Evolutionary conservation across 257 asterid species (phyloP).

Genomic region (Nicotiana benthamiana): DNA sequence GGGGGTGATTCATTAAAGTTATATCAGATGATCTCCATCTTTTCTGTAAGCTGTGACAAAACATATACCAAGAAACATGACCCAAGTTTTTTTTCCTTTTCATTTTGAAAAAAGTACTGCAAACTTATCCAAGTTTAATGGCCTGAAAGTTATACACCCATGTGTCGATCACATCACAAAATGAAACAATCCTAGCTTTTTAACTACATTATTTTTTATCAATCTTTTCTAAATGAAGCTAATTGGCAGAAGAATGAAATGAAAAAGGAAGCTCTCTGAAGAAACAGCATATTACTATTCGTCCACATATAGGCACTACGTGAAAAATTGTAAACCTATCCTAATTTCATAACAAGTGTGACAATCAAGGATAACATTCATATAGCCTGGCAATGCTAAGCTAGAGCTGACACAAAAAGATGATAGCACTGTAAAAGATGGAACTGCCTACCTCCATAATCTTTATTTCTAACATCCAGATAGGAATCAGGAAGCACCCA

Average conservation of each 20-base stretch:
- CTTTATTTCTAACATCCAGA: slow-evolving; percentile 82
- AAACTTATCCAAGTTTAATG: background rate
- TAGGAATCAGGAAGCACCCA: slow-evolving; percentile 99
- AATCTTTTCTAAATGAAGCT: background rate
- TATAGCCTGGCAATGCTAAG: background rate
- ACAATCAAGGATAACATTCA: background rate
- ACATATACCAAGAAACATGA: background rate
- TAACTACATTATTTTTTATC: background rate
- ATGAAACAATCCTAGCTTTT: background rate
- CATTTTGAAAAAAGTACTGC: background rate
- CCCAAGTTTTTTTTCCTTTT: background rate
- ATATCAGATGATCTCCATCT: background rate
- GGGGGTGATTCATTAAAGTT: background rate
- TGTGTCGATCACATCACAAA: background rate
- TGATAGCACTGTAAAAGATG: background rate
- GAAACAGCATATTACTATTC: background rate
- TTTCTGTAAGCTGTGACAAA: background rate
- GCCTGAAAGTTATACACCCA: background rate
- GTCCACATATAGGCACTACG: background rate
- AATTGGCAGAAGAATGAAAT: background rate
- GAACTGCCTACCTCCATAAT: slow-evolving; percentile 73
- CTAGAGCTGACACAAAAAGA: background rate
- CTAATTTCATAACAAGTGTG: background rate
- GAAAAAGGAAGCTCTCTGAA: background rate
- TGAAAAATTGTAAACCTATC: background rate